Base-by-base conservation (phyloP, 768 basidiomycete genomes). In the Boletellus sp. region DNA sequence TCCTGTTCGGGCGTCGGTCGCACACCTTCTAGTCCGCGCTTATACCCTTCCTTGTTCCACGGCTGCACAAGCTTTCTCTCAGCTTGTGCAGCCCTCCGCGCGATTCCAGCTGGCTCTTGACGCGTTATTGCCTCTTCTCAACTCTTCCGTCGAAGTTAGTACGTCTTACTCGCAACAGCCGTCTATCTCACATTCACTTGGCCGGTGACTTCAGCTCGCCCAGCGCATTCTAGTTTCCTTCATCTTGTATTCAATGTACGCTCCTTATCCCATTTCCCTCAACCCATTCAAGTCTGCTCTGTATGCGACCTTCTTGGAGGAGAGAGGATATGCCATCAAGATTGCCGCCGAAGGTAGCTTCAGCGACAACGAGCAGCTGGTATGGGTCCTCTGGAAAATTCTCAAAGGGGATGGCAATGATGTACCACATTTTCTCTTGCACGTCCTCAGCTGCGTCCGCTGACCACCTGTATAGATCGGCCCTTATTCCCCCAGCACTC, bases 301-400 rank as follows among this genome's bases (percentile, higher is more conserved):
- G 41, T 78, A 79, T 61, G 75, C 78, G 53, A 81, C 83, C 6
- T 90, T 89, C 61, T 61, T 78, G 34, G 80, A 76, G 63, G 88
- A 90, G 70, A 74, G 85, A 58, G 80, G 81, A 58, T 71, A 74
- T 59, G 85, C 87, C 19, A 70, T 78, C 42, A 69, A 62, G 43
- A 63, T 80, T 45, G 71, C 83, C n/a, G 72, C 59, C 9, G 64
- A 72, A 31, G 73, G 72, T 47, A 74, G 78, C 23, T 74, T 75
- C 51, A 75, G 79, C 48, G 74, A 75, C 44, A 87, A 81, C 63
- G 87, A 90, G 61, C 88, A 88, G 59, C 71, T 90, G 42, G 85
- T 90, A 34, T 90, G 88, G 87, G 88, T 90, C 38, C 72, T 90
- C 52, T 90, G 87, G 87, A 90, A 90, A 70, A 86, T 90, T 49